Evolutionary conservation across 352 stramenopile species (phyloP), one percentile per base, ranked within the genome.

Genomic region (Albugo laibachii): DNA sequence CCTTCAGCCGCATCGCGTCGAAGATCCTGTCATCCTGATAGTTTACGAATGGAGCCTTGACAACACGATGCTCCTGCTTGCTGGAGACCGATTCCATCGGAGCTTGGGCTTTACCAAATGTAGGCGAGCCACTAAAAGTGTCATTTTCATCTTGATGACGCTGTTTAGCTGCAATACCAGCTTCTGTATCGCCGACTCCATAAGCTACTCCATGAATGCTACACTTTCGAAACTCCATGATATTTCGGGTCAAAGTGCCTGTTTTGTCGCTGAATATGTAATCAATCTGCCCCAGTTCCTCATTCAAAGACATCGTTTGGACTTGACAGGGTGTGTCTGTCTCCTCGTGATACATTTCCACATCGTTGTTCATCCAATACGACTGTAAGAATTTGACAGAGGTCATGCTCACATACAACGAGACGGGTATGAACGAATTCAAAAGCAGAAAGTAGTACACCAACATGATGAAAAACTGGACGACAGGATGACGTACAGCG

Each of bases 171-270:
- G 70, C 71, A 27, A 83, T 69, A 3, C 82, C 80, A 3, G 92
- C 70, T 52, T 93, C 78, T 0, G 82, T 93, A 48, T 89, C 79
- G 0, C 82, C 80, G 24, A 83, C 61, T 1, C 93, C 93, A 61
- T 97, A 97, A 18, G 83, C 59, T 16, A 95, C 65, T 34, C 87
- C 88, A 55, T 96, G 91, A 43, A 98, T 93, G 21, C 83, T 93
- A 58, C 85, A 97, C 48, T 94, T 92, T 42, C 95, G 94, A 59
- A 98, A 98, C 56, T 96, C 79, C 92, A 97, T 97, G 21, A 96
- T 72, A 58, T 97, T 97, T 50, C 84, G 88, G 41, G 92, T 97
- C 20, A 97, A 55, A 11, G 92, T 97, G 14, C 92, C 92, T 11
- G 91, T 97, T 63, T 97, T 97, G 59, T 97, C 91, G 31, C 63